Evolutionary conservation across 129 eudicot genomes (phyloP).

Genomic region (Deinandra increscens): DNA sequence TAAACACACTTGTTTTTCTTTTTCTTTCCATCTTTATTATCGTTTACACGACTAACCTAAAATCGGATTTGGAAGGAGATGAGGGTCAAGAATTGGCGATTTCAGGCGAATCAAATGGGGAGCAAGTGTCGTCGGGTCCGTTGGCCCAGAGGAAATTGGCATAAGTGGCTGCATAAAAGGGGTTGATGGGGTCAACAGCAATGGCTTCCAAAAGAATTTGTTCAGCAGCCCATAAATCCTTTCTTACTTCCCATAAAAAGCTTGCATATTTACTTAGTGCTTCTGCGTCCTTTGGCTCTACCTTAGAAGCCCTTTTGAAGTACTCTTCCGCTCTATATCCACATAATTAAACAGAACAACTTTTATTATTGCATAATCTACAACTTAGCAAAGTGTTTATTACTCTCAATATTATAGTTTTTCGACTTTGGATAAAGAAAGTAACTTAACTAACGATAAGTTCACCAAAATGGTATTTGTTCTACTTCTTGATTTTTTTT

Average conservation of each 20-base stretch:
- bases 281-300: conserved; percentile 94
- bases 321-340: conserved; percentile 88
- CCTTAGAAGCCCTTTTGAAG: conserved; percentile 68
- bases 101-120: conserved; percentile 57
- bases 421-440: too few relatives aligned
- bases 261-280: conserved; percentile 82
- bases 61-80: conserved; percentile 6
- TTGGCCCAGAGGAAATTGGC: conserved; percentile 92
- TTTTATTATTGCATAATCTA: neutral
- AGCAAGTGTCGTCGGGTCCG: conserved; percentile 82
- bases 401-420: too few relatives aligned
- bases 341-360: conserved; percentile 10
- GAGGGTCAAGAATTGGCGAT: conserved; percentile 20
- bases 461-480: too few relatives aligned
- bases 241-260: conserved; percentile 71
- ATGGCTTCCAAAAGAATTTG: conserved; percentile 82
- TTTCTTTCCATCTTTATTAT: neutral
- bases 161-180: conserved; percentile 81
- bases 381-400: neutral
- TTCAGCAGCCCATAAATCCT: conserved; percentile 90
- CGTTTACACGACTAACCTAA: conserved; percentile 20
- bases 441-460: too few relatives aligned
- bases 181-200: conserved; percentile 66
- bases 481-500: too few relatives aligned
- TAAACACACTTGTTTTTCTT: neutral